Evolutionary conservation across 768 basidiomycete species (phyloP).

Genomic region (Phallus indusiatus): DNA sequence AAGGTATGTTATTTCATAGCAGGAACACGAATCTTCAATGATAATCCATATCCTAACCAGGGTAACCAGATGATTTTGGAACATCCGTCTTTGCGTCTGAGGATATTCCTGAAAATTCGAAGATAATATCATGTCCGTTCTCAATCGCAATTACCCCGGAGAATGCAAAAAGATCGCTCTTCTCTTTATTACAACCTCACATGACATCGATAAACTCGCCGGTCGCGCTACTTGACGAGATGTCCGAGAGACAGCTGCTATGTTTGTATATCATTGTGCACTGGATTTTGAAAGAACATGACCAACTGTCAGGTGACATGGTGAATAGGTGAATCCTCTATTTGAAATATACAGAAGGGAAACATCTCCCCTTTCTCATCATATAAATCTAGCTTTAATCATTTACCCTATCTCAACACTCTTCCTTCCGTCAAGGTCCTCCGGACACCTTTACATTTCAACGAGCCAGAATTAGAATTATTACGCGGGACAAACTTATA

Average conservation of each 20-base stretch:
- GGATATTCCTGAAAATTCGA: conserved; percentile 39
- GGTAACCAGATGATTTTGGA: conserved; percentile 4
- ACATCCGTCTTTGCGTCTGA: conserved; percentile 27
- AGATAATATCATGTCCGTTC: conserved; percentile 61
- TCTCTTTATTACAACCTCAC: conserved; percentile 25
- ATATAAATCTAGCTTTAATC: conserved; percentile 22
- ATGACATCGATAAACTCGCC: conserved; percentile 11
- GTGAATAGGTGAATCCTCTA: conserved; percentile 2
- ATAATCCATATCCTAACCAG: too few relatives aligned
- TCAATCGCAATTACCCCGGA: conserved; percentile 52
- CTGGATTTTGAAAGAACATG: conserved; percentile 33
- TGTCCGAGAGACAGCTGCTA: conserved; percentile 61
- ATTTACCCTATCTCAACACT: conserved; percentile 55
- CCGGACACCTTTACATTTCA: conserved; percentile 69
- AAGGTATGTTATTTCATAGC: conserved; percentile 30
- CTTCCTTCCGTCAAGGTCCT: conserved; percentile 52
- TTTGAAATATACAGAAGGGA: conserved; percentile 1
- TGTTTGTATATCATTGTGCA: conserved; percentile 60
- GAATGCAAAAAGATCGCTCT: conserved; percentile 35
- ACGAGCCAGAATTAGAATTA: conserved; percentile 45
- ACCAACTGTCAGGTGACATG: conserved; percentile 10
- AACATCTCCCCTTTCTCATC: conserved; percentile 8
- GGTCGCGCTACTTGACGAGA: conserved; percentile 19
- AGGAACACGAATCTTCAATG: background rate
- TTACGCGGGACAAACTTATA: conserved; percentile 76